Conservation (phyloP, 2,329 filamentous ascomycete species). For the Calonectria pseudoreteaudii region DNA sequence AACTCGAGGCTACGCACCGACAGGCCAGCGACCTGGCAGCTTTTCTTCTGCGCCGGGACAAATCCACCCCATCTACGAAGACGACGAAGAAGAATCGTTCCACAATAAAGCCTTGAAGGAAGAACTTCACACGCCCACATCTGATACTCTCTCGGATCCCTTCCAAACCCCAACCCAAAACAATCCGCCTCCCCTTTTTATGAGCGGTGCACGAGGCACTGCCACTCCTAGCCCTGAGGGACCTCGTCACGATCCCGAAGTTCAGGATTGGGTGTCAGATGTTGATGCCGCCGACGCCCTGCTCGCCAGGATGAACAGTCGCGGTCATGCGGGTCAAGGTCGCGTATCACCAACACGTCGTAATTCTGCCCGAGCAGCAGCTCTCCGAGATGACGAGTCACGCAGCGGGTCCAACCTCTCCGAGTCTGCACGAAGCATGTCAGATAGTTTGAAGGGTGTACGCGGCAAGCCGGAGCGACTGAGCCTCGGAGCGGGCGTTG, state of each 20-base stretch:
- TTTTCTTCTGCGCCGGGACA: constrained; percentile 50
- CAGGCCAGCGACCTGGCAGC: constrained; percentile 43
- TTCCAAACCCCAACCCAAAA: constrained; percentile 59
- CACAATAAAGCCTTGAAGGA: constrained; percentile 39
- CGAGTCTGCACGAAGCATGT: constrained; percentile 62
- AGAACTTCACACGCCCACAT: constrained; percentile 50
- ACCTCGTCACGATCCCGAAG: constrained; percentile 60
- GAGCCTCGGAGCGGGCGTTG: constrained; percentile 39
- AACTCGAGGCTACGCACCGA: constrained; percentile 48
- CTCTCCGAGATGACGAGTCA: constrained; percentile 58
- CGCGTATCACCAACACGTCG: constrained; percentile 54
- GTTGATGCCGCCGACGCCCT: constrained; percentile 67
- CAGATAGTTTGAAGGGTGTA: constrained; percentile 54
- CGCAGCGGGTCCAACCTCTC: constrained; percentile 69
- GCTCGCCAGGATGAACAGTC: constrained; percentile 57
- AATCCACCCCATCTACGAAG: constrained; percentile 71
- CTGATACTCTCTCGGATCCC: constrained; percentile 58
- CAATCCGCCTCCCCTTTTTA: constrained; percentile 33
- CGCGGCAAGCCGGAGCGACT: constrained; percentile 43
- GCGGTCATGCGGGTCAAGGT: constrained; percentile 40
- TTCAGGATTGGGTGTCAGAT: constrained; percentile 69
- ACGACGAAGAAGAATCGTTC: constrained; percentile 63
- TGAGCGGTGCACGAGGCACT: constrained; percentile 47
- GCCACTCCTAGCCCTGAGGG: constrained; percentile 57
- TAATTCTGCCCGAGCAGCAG: constrained; percentile 51